A percentile compares a stretch with the other conserved stretches of the same genome.
Conservation (phyloP, 1,284 basidiomycete species). For the Ceratobasidium sp. region DNA sequence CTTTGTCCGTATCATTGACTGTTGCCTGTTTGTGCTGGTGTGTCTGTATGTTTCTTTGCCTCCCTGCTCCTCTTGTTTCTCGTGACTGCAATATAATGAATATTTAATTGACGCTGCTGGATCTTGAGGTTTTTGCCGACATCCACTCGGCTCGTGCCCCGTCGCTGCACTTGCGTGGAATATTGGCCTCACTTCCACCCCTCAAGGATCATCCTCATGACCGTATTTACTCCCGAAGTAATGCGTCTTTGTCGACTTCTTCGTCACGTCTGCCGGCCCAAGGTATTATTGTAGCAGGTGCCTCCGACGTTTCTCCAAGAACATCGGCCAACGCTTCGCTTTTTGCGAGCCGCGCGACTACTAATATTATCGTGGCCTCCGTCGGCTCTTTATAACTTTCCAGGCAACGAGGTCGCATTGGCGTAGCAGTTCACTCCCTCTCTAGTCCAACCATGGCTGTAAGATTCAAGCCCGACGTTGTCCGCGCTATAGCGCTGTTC, state of each 20-base stretch:
- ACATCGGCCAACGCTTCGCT: not conserved
- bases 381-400: not conserved
- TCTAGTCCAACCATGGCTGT: not conserved
- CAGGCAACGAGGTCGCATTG: too few species aligned
- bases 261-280: not conserved
- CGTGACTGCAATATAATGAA: slow-evolving; percentile 11
- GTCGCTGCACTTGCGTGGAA: too few species aligned
- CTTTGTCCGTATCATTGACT: slow-evolving; percentile 1
- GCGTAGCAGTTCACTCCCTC: too few species aligned
- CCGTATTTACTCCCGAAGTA: slow-evolving; percentile 16
- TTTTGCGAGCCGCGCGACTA: not conserved
- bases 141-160: too few species aligned
- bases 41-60: slow-evolving; percentile 19
- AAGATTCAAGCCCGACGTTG: not conserved
- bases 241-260: not conserved
- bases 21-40: not conserved
- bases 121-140: not conserved
- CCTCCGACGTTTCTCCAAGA: slow-evolving; percentile 27
- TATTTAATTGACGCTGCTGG: slow-evolving; percentile 2
- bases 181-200: not conserved
- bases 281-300: not conserved
- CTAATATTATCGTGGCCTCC: slow-evolving; percentile 3
- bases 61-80: slow-evolving; percentile 3
- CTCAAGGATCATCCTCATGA: slow-evolving; percentile 6
- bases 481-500: not conserved